A percentile compares a stretch with the other conserved stretches of the same genome.
These are phyloP conservation scores for Fusarium sarcochroum DNA, from an alignment of 2,329 filamentous ascomycete genomes.

Conservation along the genomic window DNA sequence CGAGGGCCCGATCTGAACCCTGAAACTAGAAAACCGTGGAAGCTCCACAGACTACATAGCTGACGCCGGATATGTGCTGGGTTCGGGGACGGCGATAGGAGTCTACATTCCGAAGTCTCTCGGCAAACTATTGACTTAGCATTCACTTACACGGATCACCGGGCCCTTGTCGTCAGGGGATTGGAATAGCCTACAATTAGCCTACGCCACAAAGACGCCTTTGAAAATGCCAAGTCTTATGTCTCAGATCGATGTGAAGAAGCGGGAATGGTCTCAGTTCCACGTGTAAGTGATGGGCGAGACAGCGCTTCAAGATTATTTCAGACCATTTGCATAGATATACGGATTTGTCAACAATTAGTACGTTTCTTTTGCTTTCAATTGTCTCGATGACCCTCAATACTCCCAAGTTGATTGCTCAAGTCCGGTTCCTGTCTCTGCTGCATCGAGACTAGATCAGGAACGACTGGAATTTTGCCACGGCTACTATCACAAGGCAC, in stretches of 20 bases:
- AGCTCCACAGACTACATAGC: not conserved
- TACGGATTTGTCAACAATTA: not conserved
- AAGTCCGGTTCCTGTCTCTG: not conserved
- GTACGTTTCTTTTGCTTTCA: not conserved
- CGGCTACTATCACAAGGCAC: not conserved
- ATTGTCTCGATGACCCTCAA: accelerated
- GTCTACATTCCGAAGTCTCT: conserved; percentile 17
- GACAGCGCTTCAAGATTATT: not conserved
- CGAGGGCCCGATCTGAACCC: accelerated
- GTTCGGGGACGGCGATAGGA: conserved; percentile 19
- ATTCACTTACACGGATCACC: not conserved
- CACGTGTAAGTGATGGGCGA: not conserved
- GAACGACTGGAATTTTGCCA: conserved; percentile 39
- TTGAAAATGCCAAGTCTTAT: not conserved
- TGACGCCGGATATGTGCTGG: conserved; percentile 29
- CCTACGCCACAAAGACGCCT: not conserved
- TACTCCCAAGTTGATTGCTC: accelerated
- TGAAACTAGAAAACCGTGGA: conserved; percentile 6
- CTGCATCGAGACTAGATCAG: conserved; percentile 34
- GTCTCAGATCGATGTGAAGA: not conserved
- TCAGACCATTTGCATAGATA: too few relatives aligned
- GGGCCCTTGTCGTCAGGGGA: not conserved
- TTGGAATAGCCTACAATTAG: not conserved
- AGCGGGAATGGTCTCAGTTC: conserved; percentile 1
- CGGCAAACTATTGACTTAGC: not conserved